These are phyloP conservation scores for Verticillium dahliae DNA, from an alignment of 2,329 filamentous ascomycete genomes.

Conservation along the genomic window DNA sequence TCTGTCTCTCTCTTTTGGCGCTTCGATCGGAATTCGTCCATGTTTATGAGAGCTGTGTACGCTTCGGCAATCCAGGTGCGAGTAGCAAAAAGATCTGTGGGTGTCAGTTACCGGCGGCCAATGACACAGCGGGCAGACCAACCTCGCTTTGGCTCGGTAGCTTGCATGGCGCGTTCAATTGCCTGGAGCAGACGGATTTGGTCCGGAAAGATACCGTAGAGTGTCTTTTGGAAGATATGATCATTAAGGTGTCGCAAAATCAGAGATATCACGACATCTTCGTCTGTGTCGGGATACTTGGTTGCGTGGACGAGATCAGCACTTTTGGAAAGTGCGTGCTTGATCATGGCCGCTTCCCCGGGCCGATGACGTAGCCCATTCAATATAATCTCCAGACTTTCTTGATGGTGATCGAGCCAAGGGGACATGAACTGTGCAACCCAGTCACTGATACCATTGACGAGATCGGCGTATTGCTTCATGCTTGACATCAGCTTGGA, in stretches of 20 bases:
- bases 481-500: conserved; percentile 6
- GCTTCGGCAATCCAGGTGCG: conserved; percentile 30
- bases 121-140: neutral
- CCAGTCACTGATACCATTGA: conserved; percentile 27
- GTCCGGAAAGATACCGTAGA: conserved; percentile 19
- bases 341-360: conserved; percentile 18
- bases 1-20: conserved; percentile 17
- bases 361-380: conserved; percentile 14
- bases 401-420: conserved; percentile 19
- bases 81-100: conserved; percentile 26
- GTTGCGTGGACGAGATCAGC: conserved; percentile 24
- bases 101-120: neutral
- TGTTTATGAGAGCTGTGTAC: conserved; percentile 25
- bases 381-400: conserved; percentile 16
- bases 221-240: conserved; percentile 24
- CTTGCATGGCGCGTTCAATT: conserved; percentile 26
- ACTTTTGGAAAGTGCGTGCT: conserved; percentile 17
- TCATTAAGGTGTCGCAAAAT: conserved; percentile 27
- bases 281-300: conserved; percentile 27
- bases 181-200: conserved; percentile 21
- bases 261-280: conserved; percentile 26
- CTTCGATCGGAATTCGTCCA: conserved; percentile 18
- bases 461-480: conserved; percentile 27
- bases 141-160: conserved; percentile 30
- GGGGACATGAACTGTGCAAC: conserved; percentile 25